Evolutionary conservation across 2,329 filamentous ascomycete genomes (phyloP), one percentile per base, ranked within the genome.

Genomic region (Aureobasidium sp.): DNA sequence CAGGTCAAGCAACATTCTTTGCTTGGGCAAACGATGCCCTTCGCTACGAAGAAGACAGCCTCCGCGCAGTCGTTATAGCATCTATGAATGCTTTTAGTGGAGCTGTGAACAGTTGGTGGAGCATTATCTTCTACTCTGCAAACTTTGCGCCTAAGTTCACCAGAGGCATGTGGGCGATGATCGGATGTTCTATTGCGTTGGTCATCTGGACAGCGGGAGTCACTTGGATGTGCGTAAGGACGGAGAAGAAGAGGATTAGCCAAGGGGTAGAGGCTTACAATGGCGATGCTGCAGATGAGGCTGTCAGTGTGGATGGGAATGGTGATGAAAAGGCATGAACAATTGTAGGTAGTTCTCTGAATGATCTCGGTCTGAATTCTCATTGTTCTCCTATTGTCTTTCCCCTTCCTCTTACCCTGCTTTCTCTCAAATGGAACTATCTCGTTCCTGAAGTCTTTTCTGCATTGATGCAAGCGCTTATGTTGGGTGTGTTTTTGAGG

Each of bases 121-220:
- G 80, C 64, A 83, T 90, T 44, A 66, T 90, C 0, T 90, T 90
- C 65, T 90, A 89, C 67, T 82, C 84, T 0, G 87, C 86, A 0
- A 80, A 82, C 2, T 81, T 83, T 71, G 87, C 87, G 3, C 87
- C 87, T 0, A 82, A 81, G 76, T 89, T 89, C 64, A 84, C 72
- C 79, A 79, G 79, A 63, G 86, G 87, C n/a, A 87, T 88, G 86
- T 88, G 83, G 80, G 86, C 86, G 3, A 89, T 89, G 87, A 87
- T 89, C 69, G 85, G 79, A 1, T 79, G 79, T 8, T 84, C 80
- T 26, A 82, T 87, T 59, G 81, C 80, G 1, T 73, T 89, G 69
- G 78, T 77, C 0, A 66, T 84, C 1, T 89, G 86, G 86, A 84
- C 83, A 1, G 79, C 72, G 0, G 76, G 77, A 1, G 70, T 87